phyloP scores from a whole-genome alignment of 306 rosid species.

The Prunus armeniaca region DNA sequence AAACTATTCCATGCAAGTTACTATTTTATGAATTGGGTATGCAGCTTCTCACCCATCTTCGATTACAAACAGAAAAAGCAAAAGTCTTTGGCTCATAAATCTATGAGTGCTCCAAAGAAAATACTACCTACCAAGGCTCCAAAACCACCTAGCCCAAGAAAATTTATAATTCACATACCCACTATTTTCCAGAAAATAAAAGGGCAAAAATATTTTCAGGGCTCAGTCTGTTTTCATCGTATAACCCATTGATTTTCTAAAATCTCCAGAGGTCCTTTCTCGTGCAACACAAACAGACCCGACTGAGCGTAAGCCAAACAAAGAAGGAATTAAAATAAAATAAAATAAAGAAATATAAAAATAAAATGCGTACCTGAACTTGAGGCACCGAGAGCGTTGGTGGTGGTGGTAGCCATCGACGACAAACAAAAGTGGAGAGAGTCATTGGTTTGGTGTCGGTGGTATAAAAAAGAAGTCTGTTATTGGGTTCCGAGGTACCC shows the following conservation, averaged over 20 bases:
- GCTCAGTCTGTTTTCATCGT: neutral
- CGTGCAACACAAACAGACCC: conserved; percentile 6
- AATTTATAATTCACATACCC: neutral
- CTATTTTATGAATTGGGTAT: neutral
- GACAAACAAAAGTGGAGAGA: neutral
- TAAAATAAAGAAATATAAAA: neutral
- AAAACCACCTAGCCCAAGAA: neutral
- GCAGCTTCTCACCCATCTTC: neutral
- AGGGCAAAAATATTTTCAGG: neutral
- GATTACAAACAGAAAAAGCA: neutral
- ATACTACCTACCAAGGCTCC: neutral
- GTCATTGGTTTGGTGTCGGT: neutral
- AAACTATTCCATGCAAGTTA: neutral
- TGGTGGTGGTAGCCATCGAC: conserved; percentile 16
- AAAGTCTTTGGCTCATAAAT: neutral
- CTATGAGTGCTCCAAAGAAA: neutral
- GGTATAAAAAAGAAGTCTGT: neutral
- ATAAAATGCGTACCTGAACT: conserved; percentile 21
- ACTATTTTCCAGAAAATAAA: neutral
- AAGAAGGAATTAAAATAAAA: neutral
- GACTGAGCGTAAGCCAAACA: neutral
- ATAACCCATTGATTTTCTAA: neutral
- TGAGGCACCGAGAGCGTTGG: conserved; percentile 17
- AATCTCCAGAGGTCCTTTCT: neutral
- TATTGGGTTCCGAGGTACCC: neutral